Base-by-base conservation (phyloP, 2,329 filamentous ascomycete species). In the Cercospora zeina region DNA sequence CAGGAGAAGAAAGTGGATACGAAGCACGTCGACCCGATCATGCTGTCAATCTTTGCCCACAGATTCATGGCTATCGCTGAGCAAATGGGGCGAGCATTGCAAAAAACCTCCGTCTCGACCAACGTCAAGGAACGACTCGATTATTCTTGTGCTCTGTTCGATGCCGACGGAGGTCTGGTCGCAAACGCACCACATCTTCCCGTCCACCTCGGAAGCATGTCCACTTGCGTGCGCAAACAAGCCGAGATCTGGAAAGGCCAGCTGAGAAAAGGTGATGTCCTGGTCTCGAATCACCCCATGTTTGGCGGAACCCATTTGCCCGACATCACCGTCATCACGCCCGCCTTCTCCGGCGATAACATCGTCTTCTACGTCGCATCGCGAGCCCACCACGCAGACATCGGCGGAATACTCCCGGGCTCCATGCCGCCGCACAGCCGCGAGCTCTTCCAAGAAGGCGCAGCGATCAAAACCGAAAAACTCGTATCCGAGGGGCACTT, bases 1-100 rank as follows among this genome's bases (percentile, higher is more conserved):
- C 65, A 80, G 72, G 76, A 83, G 14, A 79, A 78, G 64, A 77
- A 81, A 62, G 74, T 82, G 39, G 77, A 77, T 54, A 81, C 80
- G 13, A 81, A 80, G 47, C 83, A 86, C 61, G 86, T 90, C 0
- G 88, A 93, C 72, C 89, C 89, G 0, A 89, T 93, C 67, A 82
- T 90, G 77, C 81, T 93, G 1, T 89, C 86, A 70, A 89, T 93
- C 62, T 93, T 93, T 67, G 88, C 87, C 0, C 89, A 93, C 72
- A 83, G 90, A 7, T 93, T 93, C 76, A 93, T 93, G 89, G 87
- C 88, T 6, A 91, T 93, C 68, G 90, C 90, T 1, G 90, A 93
- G 75, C 89, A 93, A 71, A 93, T 93, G 90, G 89, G 90, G 0
- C 80, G 88, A 59, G 87, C 88, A 11, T 77, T 93, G 14, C 89